Evolutionary conservation across 257 asterid species (phyloP).

Genomic region (Solanum etuberosum): DNA sequence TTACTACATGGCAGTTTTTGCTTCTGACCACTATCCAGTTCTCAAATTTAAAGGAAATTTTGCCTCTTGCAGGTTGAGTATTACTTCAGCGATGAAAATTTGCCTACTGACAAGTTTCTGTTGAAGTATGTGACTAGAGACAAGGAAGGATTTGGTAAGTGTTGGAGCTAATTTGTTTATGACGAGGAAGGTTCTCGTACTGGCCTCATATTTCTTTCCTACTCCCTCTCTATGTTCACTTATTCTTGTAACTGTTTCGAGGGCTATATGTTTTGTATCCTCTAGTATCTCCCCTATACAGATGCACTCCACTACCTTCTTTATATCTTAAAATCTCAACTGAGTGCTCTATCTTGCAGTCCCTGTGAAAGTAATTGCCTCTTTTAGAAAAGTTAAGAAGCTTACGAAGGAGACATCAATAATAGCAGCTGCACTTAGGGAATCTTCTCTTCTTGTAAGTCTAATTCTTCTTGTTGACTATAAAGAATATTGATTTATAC

Average conservation of each 20-base stretch:
- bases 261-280: background rate
- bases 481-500: background rate
- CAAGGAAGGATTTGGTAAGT: conserved; percentile 72
- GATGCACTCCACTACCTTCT: background rate
- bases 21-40: background rate
- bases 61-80: conserved; percentile 67
- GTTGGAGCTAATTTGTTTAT: background rate
- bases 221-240: background rate
- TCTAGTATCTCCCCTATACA: background rate
- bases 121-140: conserved; percentile 48
- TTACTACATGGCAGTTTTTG: background rate
- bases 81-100: conserved; percentile 89
- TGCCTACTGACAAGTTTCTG: conserved; percentile 71
- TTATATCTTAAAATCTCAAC: conserved; percentile 7
- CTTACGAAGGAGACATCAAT: conserved; percentile 53
- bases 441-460: conserved; percentile 74
- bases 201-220: background rate
- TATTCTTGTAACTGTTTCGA: background rate
- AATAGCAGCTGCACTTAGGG: conserved; percentile 70
- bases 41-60: background rate
- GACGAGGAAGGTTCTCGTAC: background rate
- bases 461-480: background rate
- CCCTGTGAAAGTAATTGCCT: conserved; percentile 78
- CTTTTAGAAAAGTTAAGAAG: conserved; percentile 81
- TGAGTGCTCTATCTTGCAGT: conserved; percentile 41